Evolutionary conservation across 495 filamentous ascomycete genomes (phyloP).

Genomic region (Melanomma pulvis-pyrius): DNA sequence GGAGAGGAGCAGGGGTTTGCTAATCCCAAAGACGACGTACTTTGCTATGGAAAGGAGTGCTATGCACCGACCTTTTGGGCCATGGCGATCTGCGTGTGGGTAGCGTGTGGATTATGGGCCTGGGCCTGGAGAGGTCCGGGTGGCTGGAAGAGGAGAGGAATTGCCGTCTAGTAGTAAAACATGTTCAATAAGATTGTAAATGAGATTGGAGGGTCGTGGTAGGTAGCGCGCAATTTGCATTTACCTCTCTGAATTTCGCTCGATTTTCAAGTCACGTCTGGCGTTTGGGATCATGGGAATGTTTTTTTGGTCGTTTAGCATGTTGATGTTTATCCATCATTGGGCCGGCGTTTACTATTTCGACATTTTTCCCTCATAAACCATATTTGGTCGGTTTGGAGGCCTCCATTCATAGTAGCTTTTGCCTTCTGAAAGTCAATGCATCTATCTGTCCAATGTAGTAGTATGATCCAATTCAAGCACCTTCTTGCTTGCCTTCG

Average conservation of each 20-base stretch:
- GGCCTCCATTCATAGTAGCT: background rate
- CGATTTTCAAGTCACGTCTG: background rate
- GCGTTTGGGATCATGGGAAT: too few relatives aligned
- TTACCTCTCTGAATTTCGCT: background rate
- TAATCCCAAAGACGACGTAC: constrained; percentile 48
- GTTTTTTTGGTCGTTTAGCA: background rate
- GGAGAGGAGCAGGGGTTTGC: constrained; percentile 39
- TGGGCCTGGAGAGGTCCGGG: constrained; percentile 78
- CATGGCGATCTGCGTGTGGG: constrained; percentile 74
- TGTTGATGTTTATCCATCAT: background rate
- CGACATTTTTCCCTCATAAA: background rate
- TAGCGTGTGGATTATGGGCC: constrained; percentile 71
- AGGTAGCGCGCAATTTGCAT: background rate
- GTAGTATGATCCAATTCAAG: too few relatives aligned
- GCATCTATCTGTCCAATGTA: too few relatives aligned
- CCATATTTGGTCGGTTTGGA: background rate
- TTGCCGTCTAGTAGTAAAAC: constrained; percentile 64
- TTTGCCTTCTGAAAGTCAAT: background rate
- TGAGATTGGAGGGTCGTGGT: background rate
- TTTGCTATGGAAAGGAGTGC: constrained; percentile 76
- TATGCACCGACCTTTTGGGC: constrained; percentile 80
- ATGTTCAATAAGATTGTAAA: background rate
- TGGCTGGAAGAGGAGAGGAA: constrained; percentile 77
- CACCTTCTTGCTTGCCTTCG: too few relatives aligned
- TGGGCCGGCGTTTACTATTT: background rate